Percentiles rank a stretch among this genome's conserved stretches.
Evolutionary conservation across 805 yeast genomes (phyloP).

Genomic region (Barnettozyma pratensis): DNA sequence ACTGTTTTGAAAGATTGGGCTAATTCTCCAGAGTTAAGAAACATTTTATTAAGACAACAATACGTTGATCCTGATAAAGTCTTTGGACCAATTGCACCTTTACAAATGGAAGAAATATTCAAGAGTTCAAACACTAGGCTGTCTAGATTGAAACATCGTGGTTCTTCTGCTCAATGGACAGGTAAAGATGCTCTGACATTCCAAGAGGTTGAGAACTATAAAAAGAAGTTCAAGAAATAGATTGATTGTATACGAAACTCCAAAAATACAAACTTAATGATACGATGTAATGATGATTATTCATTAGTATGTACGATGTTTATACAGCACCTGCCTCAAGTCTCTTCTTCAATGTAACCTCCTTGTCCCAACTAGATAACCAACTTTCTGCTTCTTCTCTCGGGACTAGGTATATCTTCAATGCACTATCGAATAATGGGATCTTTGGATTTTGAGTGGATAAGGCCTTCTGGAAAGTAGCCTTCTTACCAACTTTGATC

Average conservation of each 20-base stretch:
- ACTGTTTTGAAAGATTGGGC: constrained; percentile 57
- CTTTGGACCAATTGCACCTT: constrained; percentile 70
- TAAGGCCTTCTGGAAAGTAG: constrained; percentile 58
- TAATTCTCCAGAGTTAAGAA: constrained; percentile 47
- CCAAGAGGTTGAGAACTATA: constrained; percentile 44
- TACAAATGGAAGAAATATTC: constrained; percentile 67
- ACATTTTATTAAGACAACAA: constrained; percentile 41
- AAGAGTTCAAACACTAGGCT: constrained; percentile 34
- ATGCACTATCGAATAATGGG: constrained; percentile 71
- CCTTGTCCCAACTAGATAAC: constrained; percentile 63
- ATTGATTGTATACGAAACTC: not conserved
- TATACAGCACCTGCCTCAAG: constrained; percentile 1
- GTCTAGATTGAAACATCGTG: constrained; percentile 48
- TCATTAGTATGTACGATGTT: not conserved
- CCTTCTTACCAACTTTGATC: constrained; percentile 77
- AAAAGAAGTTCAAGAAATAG: constrained; percentile 24
- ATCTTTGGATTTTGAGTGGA: constrained; percentile 57
- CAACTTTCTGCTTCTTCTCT: constrained; percentile 59
- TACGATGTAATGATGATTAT: not conserved
- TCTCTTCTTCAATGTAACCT: constrained; percentile 49
- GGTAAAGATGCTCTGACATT: constrained; percentile 40
- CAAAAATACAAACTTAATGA: not conserved
- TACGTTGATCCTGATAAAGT: constrained; percentile 58
- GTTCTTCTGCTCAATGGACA: constrained; percentile 45
- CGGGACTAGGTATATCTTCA: constrained; percentile 77